A percentile compares a stretch with the other conserved stretches of the same genome.
Conservation (phyloP, 352 stramenopile species). For the Ochromonadaceae sp. region DNA sequence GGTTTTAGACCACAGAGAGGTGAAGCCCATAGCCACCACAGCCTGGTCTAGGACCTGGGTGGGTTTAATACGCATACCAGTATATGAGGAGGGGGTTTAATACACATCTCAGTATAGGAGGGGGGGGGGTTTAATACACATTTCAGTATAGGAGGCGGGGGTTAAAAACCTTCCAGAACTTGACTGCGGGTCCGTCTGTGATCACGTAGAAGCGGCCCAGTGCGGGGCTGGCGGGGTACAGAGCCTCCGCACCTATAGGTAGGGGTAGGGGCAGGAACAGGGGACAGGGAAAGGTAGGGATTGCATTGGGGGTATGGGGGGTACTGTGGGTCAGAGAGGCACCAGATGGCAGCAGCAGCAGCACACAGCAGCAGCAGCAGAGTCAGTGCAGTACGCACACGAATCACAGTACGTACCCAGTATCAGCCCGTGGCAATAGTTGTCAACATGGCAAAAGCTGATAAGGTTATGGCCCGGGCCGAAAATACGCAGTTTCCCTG, state of each 20-base stretch:
- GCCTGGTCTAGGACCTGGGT: constrained; percentile 51
- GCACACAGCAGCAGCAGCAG: background rate
- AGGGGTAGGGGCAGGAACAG: too few relatives aligned
- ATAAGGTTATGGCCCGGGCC: constrained; percentile 55
- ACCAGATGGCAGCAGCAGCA: constrained; percentile 17
- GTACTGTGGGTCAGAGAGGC: too few relatives aligned
- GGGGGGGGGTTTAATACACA: background rate
- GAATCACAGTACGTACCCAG: constrained; percentile 39
- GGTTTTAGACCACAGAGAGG: constrained; percentile 45
- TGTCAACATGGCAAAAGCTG: constrained; percentile 67
- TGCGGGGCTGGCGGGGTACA: constrained; percentile 36
- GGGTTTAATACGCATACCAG: too few relatives aligned
- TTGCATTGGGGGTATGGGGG: too few relatives aligned
- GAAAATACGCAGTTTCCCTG: constrained; percentile 56
- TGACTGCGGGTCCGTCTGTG: constrained; percentile 43
- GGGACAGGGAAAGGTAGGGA: background rate
- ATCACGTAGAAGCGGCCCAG: constrained; percentile 77
- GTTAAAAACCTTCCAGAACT: constrained; percentile 48
- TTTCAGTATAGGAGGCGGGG: too few relatives aligned
- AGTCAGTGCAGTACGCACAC: constrained; percentile 11
- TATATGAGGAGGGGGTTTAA: too few relatives aligned
- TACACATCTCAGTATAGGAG: background rate
- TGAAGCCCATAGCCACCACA: constrained; percentile 53
- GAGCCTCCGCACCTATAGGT: constrained; percentile 21
- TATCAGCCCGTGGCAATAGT: constrained; percentile 71